These are phyloP conservation scores for Aspergillus quadricinctus DNA, from an alignment of 2,329 filamentous ascomycete genomes.

Conservation along the genomic window DNA sequence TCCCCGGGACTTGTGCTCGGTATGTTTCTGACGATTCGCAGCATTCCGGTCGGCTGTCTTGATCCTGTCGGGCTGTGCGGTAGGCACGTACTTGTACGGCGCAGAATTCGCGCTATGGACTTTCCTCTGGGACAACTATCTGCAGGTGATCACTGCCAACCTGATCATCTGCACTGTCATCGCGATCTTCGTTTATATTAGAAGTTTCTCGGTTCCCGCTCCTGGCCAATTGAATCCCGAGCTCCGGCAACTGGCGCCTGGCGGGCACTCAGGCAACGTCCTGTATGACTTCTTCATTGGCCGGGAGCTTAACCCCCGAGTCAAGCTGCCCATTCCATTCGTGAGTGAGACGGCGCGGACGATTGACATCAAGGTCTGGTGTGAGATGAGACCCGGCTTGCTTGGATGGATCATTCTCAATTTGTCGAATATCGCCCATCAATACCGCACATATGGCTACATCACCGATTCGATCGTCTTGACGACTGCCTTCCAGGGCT, in stretches of 20 bases:
- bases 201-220: conserved; percentile 72
- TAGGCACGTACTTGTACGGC: conserved; percentile 72
- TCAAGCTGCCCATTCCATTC: conserved; percentile 63
- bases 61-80: conserved; percentile 65
- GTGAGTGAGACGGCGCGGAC: conserved; percentile 59
- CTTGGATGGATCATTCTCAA: conserved; percentile 85
- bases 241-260: conserved; percentile 72
- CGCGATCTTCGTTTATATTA: conserved; percentile 73
- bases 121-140: conserved; percentile 86
- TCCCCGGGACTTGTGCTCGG: not conserved
- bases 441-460: conserved; percentile 79
- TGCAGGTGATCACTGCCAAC: conserved; percentile 79
- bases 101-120: conserved; percentile 84
- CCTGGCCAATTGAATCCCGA: conserved; percentile 60
- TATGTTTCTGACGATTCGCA: conserved; percentile 34
- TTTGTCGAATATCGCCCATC: conserved; percentile 76
- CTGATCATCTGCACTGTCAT: conserved; percentile 69
- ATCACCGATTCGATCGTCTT: conserved; percentile 83
- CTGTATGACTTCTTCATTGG: conserved; percentile 97
- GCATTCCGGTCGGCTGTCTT: conserved; percentile 72
- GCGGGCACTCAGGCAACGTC: conserved; percentile 76
- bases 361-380: conserved; percentile 85
- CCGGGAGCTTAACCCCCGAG: conserved; percentile 85
- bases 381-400: conserved; percentile 87
- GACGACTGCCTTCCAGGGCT: conserved; percentile 68